A percentile compares a stretch with the other conserved stretches of the same genome.
These are phyloP conservation scores for Ustilago xerochloae DNA, from an alignment of 1,284 basidiomycete genomes.

Conservation along the genomic window DNA sequence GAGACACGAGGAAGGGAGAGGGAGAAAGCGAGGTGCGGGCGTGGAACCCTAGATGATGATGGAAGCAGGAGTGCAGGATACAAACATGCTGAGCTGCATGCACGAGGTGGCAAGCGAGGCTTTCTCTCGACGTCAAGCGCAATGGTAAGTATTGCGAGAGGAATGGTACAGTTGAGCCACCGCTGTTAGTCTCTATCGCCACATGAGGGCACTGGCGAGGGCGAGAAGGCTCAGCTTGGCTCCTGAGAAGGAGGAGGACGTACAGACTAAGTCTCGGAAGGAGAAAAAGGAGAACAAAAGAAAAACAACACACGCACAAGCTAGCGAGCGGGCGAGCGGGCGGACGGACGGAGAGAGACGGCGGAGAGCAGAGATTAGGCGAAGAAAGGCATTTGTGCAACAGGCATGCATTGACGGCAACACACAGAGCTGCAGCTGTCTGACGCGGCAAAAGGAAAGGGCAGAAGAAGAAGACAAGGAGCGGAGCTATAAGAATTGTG, in stretches of 20 bases:
- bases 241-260: too few species aligned
- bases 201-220: slow-evolving; percentile 5
- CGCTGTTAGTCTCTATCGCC: background rate
- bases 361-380: background rate
- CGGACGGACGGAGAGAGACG: slow-evolving; percentile 4
- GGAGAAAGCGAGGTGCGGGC: slow-evolving; percentile 1
- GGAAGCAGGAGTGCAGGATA: slow-evolving; percentile 7
- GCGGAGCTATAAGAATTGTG: background rate
- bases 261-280: background rate
- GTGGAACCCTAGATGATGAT: slow-evolving; percentile 4
- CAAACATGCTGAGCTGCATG: slow-evolving; percentile 8
- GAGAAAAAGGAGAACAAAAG: slow-evolving; percentile 5
- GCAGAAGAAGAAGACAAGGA: too few species aligned
- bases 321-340: too few species aligned
- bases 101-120: background rate
- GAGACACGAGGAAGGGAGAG: too few species aligned
- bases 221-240: too few species aligned
- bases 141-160: background rate
- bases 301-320: background rate
- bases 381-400: background rate
- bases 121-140: background rate
- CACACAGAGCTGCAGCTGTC: background rate
- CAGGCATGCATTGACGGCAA: background rate
- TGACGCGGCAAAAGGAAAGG: background rate
- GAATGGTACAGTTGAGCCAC: background rate